Evolutionary conservation across 306 rosid species (phyloP), one percentile per base, ranked within the genome.

Genomic region (Pachyrhizus erosus): DNA sequence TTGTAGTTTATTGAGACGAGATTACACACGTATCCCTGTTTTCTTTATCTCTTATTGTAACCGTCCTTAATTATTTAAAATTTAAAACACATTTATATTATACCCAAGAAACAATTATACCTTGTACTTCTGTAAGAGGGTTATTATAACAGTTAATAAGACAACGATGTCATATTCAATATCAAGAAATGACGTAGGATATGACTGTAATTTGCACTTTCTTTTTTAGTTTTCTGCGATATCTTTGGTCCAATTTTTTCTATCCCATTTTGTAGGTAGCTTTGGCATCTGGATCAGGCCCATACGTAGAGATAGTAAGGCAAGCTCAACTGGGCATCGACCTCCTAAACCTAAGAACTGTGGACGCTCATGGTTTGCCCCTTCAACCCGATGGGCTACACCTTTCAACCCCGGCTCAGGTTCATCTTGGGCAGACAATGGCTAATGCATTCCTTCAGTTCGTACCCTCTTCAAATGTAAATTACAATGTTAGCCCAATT

Each of bases 321-420:
- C 84, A 86, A 37, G 97, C 94, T 2, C 97, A 94, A 62, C 73
- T 91, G 15, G 86, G 87, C 60, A 75, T 85, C 9, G 85, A 94
- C 60, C 84, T 92, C 7, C 79, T 76, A 15, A 91, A 92, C 61
- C 40, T 94, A 48, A 76, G 83, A 75, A 89, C 94, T 0, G 87
- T 91, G 4, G 98, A 94, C 13, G 91, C 93, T 11, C 64, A 75
- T 84, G 94, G 92, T 0, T 75, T 86, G 18, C 67, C 94, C 1
- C 73, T 91, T 37, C 80, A 83, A 85, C 84, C 92, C 0, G 94
- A 90, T 86, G 87, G 88, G 43, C 83, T 94, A 18, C 97, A 94
- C 70, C 91, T 94, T 24, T 65, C 92, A 0, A 85, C 89, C 3
- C 77, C 26, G 39, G 86, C 96, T 82, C 96, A 89, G 72, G 89